Conservation (phyloP, 1,139 yeast genomes). For the Lodderomyces margitis region DNA sequence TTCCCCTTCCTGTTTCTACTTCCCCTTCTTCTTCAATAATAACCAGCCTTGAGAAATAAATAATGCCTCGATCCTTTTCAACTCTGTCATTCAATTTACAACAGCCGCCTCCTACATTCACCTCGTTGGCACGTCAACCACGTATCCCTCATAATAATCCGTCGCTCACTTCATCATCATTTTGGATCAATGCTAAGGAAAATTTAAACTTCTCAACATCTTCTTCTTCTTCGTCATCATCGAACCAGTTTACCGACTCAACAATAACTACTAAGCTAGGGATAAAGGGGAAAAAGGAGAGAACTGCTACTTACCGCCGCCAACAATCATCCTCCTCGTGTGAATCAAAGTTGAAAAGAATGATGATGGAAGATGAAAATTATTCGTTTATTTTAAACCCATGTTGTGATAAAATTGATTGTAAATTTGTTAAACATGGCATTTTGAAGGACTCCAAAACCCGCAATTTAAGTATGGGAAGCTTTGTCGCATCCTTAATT, state of each 20-base stretch:
- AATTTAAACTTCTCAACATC: no score
- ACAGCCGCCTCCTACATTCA: not conserved
- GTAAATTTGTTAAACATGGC: conserved; percentile 6
- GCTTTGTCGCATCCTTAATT: not conserved
- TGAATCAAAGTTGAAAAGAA: conserved; percentile 2
- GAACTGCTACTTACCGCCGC: not conserved
- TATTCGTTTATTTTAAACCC: conserved; percentile 6
- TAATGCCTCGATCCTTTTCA: not conserved
- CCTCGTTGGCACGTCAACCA: not conserved
- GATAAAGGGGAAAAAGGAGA: not conserved
- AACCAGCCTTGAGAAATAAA: no score
- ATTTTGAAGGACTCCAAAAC: conserved; percentile 3
- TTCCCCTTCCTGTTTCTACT: no score
- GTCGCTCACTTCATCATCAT: not conserved
- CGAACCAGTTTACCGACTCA: not conserved
- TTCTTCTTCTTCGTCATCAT: not conserved
- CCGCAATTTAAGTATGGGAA: not conserved
- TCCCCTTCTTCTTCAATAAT: no score
- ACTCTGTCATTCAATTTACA: not conserved
- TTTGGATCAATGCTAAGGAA: not conserved
- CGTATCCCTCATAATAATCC: not conserved
- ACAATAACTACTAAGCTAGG: no score
- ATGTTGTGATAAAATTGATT: conserved; percentile 5
- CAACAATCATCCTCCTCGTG: conserved; percentile 2
- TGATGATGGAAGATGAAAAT: conserved; percentile 6